These are phyloP conservation scores for Pseudogymnoascus sp. DNA, from an alignment of 2,329 filamentous ascomycete species.

Conservation along the genomic window DNA sequence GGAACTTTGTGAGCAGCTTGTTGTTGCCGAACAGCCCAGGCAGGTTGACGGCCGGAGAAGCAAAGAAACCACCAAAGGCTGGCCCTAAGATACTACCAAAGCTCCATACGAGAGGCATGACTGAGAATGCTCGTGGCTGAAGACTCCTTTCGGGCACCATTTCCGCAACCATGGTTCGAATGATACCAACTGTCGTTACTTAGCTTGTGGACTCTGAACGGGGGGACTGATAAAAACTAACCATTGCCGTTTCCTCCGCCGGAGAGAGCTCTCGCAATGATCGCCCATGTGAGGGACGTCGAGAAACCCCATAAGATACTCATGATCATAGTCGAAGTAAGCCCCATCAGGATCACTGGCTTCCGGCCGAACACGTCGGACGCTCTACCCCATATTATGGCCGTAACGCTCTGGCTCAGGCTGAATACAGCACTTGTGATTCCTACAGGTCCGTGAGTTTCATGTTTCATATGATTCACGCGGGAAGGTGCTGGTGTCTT, in stretches of 20 bases:
- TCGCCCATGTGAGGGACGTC: slow-evolving; percentile 68
- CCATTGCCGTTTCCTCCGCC: slow-evolving; percentile 82
- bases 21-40: slow-evolving; percentile 60
- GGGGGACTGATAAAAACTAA: slow-evolving; percentile 29
- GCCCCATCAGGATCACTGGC: slow-evolving; percentile 64
- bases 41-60: slow-evolving; percentile 67
- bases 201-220: slow-evolving; percentile 15
- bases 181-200: slow-evolving; percentile 60
- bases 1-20: slow-evolving; percentile 63
- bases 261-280: slow-evolving; percentile 66
- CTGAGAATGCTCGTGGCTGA: slow-evolving; percentile 79
- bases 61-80: slow-evolving; percentile 76
- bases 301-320: slow-evolving; percentile 81
- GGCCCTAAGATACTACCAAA: slow-evolving; percentile 83
- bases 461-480: slow-evolving; percentile 14
- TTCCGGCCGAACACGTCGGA: slow-evolving; percentile 78
- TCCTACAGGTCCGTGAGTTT: neutral
- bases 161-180: slow-evolving; percentile 85
- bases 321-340: slow-evolving; percentile 70
- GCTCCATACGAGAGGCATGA: slow-evolving; percentile 90
- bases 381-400: slow-evolving; percentile 65
- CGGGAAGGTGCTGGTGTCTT: neutral
- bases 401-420: slow-evolving; percentile 60
- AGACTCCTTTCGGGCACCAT: slow-evolving; percentile 80
- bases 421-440: slow-evolving; percentile 65